phyloP scores from a whole-genome alignment of 306 rosid genomes.

The Vigna nakashimae region DNA sequence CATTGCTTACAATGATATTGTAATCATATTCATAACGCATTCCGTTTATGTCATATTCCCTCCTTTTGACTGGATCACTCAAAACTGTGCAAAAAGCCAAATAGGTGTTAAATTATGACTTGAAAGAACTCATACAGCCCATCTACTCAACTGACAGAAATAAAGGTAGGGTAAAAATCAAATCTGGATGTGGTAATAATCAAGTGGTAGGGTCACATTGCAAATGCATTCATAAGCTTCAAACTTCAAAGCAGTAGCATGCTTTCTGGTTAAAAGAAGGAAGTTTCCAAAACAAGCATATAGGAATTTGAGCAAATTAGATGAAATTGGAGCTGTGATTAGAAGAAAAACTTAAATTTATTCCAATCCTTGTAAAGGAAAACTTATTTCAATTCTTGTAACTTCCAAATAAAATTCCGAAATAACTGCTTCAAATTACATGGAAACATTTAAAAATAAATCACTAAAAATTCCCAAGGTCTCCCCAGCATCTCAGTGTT shows the following conservation, averaged over 20 bases:
- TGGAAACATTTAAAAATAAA: too few species aligned
- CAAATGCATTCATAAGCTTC: constrained; percentile 14
- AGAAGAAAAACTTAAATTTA: too few species aligned
- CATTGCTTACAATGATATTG: constrained; percentile 74
- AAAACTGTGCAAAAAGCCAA: constrained; percentile 66
- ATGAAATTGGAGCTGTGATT: neutral
- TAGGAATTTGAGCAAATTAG: constrained; percentile 1
- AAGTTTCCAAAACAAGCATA: constrained; percentile 2
- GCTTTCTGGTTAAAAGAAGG: neutral
- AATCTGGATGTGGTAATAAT: constrained; percentile 17
- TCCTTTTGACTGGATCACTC: constrained; percentile 92
- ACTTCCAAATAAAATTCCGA: too few species aligned
- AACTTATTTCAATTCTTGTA: too few species aligned
- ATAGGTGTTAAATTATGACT: constrained; percentile 45
- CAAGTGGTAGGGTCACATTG: constrained; percentile 2
- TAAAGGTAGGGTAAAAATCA: neutral
- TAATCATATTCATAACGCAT: constrained; percentile 82
- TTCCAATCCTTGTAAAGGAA: too few species aligned
- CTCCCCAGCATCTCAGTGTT: too few species aligned
- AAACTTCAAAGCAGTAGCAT: constrained; percentile 3
- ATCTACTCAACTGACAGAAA: constrained; percentile 3
- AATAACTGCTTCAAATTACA: too few species aligned
- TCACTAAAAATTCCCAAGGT: too few species aligned
- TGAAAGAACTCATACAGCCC: constrained; percentile 8
- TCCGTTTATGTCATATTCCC: constrained; percentile 83